These are phyloP conservation scores for Akanthomyces uredinophilus DNA, from an alignment of 2,329 filamentous ascomycete species.

Conservation along the genomic window DNA sequence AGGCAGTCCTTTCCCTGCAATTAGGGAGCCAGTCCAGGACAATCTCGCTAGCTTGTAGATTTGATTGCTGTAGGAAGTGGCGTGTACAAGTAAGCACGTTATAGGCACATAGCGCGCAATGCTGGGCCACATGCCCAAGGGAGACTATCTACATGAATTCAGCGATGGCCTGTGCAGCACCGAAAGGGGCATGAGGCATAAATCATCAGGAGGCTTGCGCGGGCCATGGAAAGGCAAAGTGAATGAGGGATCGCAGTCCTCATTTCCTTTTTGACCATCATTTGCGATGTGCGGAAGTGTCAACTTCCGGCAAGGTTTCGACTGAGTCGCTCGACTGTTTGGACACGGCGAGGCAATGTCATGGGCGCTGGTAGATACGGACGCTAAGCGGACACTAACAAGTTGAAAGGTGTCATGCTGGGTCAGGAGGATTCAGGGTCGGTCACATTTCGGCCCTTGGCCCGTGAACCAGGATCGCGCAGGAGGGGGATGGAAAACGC, in stretches of 20 bases:
- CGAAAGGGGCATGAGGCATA: background rate
- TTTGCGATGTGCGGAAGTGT: background rate
- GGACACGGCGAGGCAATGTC: too few relatives aligned
- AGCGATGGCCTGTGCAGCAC: background rate
- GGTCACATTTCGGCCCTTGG: background rate
- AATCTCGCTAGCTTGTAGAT: background rate
- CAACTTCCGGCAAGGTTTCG: background rate
- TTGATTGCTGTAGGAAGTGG: background rate
- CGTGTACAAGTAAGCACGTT: background rate
- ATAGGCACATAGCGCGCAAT: slow-evolving; percentile 1
- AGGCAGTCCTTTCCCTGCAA: background rate
- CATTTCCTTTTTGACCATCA: background rate
- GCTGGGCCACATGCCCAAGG: background rate
- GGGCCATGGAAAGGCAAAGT: background rate
- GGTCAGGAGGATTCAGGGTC: background rate
- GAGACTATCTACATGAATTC: background rate
- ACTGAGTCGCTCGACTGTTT: background rate
- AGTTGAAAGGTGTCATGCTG: too few relatives aligned
- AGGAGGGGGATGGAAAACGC: background rate
- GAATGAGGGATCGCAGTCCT: background rate
- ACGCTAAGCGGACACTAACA: too few relatives aligned
- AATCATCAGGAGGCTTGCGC: background rate
- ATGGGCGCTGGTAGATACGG: too few relatives aligned
- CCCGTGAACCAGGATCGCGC: background rate
- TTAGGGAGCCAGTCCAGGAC: background rate